A percentile compares a stretch with the other conserved stretches of the same genome.
Conservation (phyloP, 2,329 filamentous ascomycete species). For the Thelonectria discophora region DNA sequence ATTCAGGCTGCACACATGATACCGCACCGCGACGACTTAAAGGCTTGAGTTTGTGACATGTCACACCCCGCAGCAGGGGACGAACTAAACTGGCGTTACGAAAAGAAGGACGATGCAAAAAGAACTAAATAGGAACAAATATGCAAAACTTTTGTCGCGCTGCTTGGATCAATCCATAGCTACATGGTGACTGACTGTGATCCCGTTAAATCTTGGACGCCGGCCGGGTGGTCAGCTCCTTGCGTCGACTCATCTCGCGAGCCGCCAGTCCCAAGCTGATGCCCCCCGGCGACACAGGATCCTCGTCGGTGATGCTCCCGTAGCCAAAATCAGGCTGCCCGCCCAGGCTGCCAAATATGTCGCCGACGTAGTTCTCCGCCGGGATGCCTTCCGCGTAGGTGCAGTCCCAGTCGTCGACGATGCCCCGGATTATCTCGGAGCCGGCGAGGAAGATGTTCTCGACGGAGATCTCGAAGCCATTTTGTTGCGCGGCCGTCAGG, state of each 20-base stretch:
- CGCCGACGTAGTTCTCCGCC: slow-evolving; percentile 72
- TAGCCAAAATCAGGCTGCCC: slow-evolving; percentile 72
- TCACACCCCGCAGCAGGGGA: neutral
- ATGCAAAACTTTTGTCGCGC: neutral
- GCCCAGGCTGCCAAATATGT: slow-evolving; percentile 75
- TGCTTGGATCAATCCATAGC: neutral
- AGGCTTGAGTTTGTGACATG: neutral
- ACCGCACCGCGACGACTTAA: neutral
- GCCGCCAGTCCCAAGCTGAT: slow-evolving; percentile 33
- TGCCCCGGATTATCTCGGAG: slow-evolving; percentile 70
- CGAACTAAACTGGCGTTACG: neutral
- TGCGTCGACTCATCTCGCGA: slow-evolving; percentile 44
- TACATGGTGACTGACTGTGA: neutral
- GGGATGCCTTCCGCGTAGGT: slow-evolving; percentile 66
- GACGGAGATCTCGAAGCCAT: slow-evolving; percentile 70
- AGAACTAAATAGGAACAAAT: neutral
- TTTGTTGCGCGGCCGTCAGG: slow-evolving; percentile 67
- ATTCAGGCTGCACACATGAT: neutral
- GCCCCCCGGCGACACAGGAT: slow-evolving; percentile 41
- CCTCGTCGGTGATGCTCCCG: slow-evolving; percentile 55
- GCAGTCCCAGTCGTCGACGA: slow-evolving; percentile 67
- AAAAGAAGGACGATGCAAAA: neutral
- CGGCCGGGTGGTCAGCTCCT: slow-evolving; percentile 35
- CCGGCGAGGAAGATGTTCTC: slow-evolving; percentile 74
- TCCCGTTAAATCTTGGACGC: slow-evolving; percentile 33